Conservation (phyloP, 2,329 filamentous ascomycete species). For the Acrodontium crateriforme region DNA sequence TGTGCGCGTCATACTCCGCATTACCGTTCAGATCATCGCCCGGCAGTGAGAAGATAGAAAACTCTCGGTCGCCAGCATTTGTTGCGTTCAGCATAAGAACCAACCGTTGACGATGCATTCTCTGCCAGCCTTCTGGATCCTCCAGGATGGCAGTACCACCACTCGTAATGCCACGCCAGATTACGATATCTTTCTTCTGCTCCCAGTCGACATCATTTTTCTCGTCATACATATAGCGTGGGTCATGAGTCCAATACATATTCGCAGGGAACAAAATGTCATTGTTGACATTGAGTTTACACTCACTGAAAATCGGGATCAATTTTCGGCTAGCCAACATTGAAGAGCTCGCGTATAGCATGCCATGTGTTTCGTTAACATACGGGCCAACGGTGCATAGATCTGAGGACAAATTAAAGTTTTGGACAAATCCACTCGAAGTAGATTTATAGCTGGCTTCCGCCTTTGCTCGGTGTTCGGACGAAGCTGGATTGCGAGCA, state of each 20-base stretch:
- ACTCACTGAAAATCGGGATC: constrained; percentile 37
- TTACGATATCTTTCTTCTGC: constrained; percentile 26
- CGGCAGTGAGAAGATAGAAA: constrained; percentile 28
- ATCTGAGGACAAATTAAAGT: constrained; percentile 32
- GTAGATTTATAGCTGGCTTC: too few relatives aligned
- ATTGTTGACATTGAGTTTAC: constrained; percentile 37
- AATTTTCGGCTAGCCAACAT: constrained; percentile 30
- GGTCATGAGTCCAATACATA: constrained; percentile 35
- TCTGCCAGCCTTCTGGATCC: constrained; percentile 59
- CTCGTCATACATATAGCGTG: constrained; percentile 29
- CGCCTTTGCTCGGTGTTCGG: too few relatives aligned
- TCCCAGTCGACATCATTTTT: constrained; percentile 28
- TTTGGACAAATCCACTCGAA: constrained; percentile 36
- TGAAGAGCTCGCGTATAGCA: constrained; percentile 36
- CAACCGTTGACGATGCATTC: constrained; percentile 64
- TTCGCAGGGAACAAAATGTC: constrained; percentile 38
- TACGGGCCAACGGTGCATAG: too few relatives aligned
- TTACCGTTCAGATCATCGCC: constrained; percentile 26
- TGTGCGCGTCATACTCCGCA: constrained; percentile 8
- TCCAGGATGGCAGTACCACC: constrained; percentile 33
- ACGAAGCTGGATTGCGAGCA: constrained; percentile 22
- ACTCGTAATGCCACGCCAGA: constrained; percentile 36
- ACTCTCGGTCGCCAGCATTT: constrained; percentile 28
- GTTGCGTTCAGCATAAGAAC: constrained; percentile 59
- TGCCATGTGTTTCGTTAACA: constrained; percentile 34